phyloP scores from a whole-genome alignment of 768 basidiomycete species.

The Agaricus sinodeliciosus region DNA sequence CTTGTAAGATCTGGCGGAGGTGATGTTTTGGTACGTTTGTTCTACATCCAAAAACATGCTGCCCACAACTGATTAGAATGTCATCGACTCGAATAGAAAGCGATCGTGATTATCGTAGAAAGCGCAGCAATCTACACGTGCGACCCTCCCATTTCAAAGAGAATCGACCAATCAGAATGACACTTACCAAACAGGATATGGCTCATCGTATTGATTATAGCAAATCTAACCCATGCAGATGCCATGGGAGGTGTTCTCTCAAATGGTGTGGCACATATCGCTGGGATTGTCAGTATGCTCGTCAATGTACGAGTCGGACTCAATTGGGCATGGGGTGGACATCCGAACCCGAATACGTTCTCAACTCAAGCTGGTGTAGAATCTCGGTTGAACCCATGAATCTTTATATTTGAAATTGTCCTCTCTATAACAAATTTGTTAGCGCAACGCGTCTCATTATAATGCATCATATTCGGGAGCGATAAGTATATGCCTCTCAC shows the following conservation, averaged over 20 bases:
- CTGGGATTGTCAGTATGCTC: conserved; percentile 13
- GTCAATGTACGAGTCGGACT: conserved; percentile 15
- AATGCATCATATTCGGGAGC: no score
- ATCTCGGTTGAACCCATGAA: no score
- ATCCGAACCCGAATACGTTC: neutral
- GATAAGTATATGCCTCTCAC: no score
- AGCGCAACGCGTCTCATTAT: no score
- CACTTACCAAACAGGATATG: neutral
- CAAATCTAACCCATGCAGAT: neutral
- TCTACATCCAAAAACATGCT: no score
- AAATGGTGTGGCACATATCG: conserved; percentile 6
- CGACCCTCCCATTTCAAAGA: neutral
- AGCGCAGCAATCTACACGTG: conserved; percentile 15
- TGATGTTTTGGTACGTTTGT: neutral
- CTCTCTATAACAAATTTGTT: no score
- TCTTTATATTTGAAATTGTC: no score
- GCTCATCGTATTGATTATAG: neutral
- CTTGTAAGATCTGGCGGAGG: neutral
- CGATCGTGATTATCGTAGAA: conserved; percentile 11
- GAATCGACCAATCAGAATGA: neutral
- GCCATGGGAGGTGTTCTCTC: neutral
- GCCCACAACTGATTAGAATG: neutral
- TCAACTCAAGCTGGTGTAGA: no score
- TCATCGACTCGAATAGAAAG: neutral
- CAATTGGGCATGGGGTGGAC: conserved; percentile 8